These are phyloP conservation scores for Stemphylium lycopersici DNA, from an alignment of 2,329 filamentous ascomycete species.

Conservation along the genomic window DNA sequence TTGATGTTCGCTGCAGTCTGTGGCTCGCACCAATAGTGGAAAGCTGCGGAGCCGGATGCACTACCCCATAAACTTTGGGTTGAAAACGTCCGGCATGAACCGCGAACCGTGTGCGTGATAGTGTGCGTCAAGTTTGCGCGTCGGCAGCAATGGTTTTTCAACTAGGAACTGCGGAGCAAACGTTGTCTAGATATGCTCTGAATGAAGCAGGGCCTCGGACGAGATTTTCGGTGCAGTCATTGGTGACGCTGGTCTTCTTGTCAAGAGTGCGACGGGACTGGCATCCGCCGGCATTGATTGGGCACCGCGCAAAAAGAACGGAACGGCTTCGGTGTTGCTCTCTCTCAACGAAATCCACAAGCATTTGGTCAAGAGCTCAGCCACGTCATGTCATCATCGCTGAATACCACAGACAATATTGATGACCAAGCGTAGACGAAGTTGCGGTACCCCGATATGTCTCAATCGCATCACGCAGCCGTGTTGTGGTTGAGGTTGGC, in stretches of 20 bases:
- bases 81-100: neutral
- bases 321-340: neutral
- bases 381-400: neutral
- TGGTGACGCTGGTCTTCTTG: neutral
- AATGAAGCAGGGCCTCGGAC: neutral
- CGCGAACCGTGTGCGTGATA: neutral
- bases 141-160: neutral
- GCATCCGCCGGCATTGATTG: neutral
- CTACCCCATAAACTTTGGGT: conserved; percentile 7
- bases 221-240: neutral
- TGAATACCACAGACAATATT: neutral
- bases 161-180: neutral
- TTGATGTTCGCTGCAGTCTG: neutral
- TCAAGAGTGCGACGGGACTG: neutral
- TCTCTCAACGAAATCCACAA: neutral
- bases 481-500: too few relatives aligned
- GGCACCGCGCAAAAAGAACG: neutral
- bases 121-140: neutral
- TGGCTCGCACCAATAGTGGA: conserved; percentile 1
- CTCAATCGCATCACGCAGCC: too few relatives aligned
- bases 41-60: conserved; percentile 3
- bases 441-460: neutral
- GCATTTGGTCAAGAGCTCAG: neutral
- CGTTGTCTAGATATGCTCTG: neutral
- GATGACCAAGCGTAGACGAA: neutral